These are phyloP conservation scores for Avena atlantica DNA, from an alignment of 176 grass and related monocot genomes.

Conservation along the genomic window DNA sequence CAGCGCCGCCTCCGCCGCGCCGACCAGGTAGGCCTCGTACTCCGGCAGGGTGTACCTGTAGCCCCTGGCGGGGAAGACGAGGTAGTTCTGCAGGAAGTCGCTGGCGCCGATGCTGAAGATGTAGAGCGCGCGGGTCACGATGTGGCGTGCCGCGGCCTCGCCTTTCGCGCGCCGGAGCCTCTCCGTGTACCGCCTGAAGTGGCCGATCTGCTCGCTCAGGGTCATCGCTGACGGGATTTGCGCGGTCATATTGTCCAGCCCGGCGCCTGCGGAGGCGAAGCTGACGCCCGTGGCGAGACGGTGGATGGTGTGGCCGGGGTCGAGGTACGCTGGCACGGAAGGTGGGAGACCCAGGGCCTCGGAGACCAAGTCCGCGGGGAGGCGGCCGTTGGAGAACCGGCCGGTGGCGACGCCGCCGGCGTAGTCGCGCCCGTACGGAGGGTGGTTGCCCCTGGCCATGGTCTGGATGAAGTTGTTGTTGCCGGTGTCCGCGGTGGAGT, in stretches of 20 bases:
- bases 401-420: constrained; percentile 62
- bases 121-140: constrained; percentile 16
- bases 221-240: constrained; percentile 44
- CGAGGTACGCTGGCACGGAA: constrained; percentile 63
- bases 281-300: constrained; percentile 56
- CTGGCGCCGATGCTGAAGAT: constrained; percentile 59
- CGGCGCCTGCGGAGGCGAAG: constrained; percentile 72
- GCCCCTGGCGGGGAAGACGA: constrained; percentile 23
- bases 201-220: constrained; percentile 30
- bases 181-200: constrained; percentile 45
- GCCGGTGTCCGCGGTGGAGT: constrained; percentile 73
- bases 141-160: not conserved
- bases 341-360: constrained; percentile 59
- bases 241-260: constrained; percentile 58
- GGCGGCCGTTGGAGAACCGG: constrained; percentile 76
- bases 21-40: constrained; percentile 46
- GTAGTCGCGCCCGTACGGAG: constrained; percentile 68
- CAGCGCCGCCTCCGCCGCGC: constrained; percentile 41
- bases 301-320: constrained; percentile 45
- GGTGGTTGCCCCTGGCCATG: constrained; percentile 57
- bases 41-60: constrained; percentile 34
- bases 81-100: constrained; percentile 71
- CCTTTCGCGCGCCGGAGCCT: not conserved
- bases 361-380: constrained; percentile 70
- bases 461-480: constrained; percentile 80